Conservation (phyloP, 805 yeast species). For the Candida ortonii region DNA sequence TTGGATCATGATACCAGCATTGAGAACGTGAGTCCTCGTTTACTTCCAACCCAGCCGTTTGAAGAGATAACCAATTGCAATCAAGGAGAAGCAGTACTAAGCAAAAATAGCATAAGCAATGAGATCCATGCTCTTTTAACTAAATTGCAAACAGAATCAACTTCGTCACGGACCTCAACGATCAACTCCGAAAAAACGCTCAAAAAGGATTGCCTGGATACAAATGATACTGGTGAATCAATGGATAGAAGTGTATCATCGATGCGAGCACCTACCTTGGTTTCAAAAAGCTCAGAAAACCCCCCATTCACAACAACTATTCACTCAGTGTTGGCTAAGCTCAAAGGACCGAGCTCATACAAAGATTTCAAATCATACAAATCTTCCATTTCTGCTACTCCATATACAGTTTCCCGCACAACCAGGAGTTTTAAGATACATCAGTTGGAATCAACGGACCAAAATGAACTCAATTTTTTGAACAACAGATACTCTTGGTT, state of each 20-base stretch:
- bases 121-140: slow-evolving; percentile 9
- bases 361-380: too few relatives aligned
- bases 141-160: slow-evolving; percentile 3
- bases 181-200: slow-evolving; percentile 16
- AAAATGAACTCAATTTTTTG: slow-evolving; percentile 23
- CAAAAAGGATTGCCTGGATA: slow-evolving; percentile 7
- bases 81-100: too few relatives aligned
- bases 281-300: too few relatives aligned
- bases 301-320: too few relatives aligned
- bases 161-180: slow-evolving; percentile 14
- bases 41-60: slow-evolving; percentile 6
- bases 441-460: slow-evolving; percentile 14
- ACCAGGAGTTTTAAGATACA: slow-evolving; percentile 19
- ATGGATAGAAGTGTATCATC: too few relatives aligned
- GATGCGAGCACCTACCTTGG: too few relatives aligned
- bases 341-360: too few relatives aligned
- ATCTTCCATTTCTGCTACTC: neutral
- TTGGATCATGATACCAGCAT: slow-evolving; percentile 21
- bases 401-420: neutral
- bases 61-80: too few relatives aligned
- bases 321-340: too few relatives aligned
- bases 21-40: slow-evolving; percentile 13
- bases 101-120: too few relatives aligned
- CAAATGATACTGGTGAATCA: slow-evolving; percentile 1
- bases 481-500: slow-evolving; percentile 28